Conservation (phyloP, 257 asterid genomes). For the Fraxinus quadrangulata region DNA sequence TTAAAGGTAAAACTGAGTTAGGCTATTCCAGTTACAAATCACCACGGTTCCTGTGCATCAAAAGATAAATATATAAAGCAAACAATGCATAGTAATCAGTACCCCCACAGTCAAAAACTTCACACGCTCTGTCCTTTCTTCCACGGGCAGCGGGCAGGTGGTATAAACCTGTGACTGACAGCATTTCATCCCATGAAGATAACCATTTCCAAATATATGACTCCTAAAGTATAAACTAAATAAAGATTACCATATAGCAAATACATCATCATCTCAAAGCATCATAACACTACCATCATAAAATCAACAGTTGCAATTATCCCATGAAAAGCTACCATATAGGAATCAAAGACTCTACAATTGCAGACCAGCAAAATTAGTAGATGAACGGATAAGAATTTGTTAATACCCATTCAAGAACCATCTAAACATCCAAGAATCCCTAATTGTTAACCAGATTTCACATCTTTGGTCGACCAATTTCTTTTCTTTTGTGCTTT, state of each 20-base stretch:
- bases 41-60: background rate
- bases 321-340: background rate
- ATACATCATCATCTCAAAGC: background rate
- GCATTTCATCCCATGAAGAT: conserved; percentile 15
- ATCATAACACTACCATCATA: background rate
- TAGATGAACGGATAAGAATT: background rate
- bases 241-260: background rate
- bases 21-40: conserved; percentile 7
- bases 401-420: background rate
- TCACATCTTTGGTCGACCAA: conserved; percentile 19
- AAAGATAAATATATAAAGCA: background rate
- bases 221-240: background rate
- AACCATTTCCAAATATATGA: background rate
- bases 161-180: background rate
- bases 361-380: background rate
- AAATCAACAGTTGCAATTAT: background rate
- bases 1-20: conserved; percentile 12
- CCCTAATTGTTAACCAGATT: background rate
- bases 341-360: conserved; percentile 1
- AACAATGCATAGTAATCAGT: background rate
- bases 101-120: background rate
- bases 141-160: background rate
- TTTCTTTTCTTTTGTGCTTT: background rate
- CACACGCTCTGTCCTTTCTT: background rate
- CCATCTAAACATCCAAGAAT: conserved; percentile 16